Evolutionary conservation across 129 eudicot genomes (phyloP).

Genomic region (Ambrosia trifida): DNA sequence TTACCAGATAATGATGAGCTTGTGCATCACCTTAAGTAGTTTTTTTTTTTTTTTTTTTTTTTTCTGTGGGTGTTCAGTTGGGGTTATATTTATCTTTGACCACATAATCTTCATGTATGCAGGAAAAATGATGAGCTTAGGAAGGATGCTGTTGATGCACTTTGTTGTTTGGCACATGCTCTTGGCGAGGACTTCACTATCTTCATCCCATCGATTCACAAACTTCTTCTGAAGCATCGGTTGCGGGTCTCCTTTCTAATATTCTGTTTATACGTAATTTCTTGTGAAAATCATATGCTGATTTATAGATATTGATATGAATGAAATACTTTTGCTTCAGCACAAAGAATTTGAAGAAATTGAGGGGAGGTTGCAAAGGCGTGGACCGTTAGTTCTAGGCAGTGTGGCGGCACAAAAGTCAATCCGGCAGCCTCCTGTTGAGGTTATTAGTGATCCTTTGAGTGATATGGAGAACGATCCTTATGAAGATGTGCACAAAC

Average conservation of each 20-base stretch:
- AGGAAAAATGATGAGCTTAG: constrained; percentile 91
- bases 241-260: constrained; percentile 53
- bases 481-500: constrained; percentile 53
- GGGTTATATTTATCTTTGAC: not conserved
- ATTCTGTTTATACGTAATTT: not conserved
- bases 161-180: constrained; percentile 94
- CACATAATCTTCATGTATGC: constrained; percentile 25
- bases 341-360: constrained; percentile 96
- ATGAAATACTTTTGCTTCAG: constrained; percentile 38
- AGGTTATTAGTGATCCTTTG: constrained; percentile 88
- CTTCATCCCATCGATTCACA: constrained; percentile 88
- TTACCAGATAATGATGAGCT: too few species aligned
- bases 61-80: not conserved
- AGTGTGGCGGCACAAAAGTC: constrained; percentile 68
- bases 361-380: constrained; percentile 68
- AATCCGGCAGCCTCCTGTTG: constrained; percentile 70
- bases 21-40: too few species aligned
- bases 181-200: constrained; percentile 96
- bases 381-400: constrained; percentile 65
- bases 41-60: not conserved
- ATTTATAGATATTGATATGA: constrained; percentile 4
- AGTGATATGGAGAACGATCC: constrained; percentile 82
- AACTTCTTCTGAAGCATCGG: constrained; percentile 75
- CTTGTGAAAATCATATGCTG: not conserved
- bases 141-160: constrained; percentile 95